phyloP scores from a whole-genome alignment of 2,329 filamentous ascomycete genomes.

The Sporothrix schenckii region DNA sequence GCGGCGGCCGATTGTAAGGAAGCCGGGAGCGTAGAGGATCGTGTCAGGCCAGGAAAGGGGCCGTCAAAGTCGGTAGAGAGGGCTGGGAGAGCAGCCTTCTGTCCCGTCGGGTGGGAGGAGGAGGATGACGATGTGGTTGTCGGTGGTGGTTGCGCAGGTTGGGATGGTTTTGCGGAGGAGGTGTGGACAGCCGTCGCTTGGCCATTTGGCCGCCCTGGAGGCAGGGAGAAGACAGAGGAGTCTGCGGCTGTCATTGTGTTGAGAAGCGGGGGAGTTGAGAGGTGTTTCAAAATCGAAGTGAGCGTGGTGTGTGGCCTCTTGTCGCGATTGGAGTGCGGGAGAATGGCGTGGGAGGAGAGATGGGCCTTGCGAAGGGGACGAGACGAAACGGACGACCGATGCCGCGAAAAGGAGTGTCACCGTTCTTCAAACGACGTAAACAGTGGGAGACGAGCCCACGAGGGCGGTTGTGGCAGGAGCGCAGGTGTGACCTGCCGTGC shows the following conservation, averaged over 20 bases:
- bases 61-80: slow-evolving; percentile 37
- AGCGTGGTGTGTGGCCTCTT: background rate
- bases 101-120: slow-evolving; percentile 1
- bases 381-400: background rate
- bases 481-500: slow-evolving; percentile 28
- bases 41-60: slow-evolving; percentile 43
- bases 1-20: slow-evolving; percentile 36
- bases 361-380: background rate
- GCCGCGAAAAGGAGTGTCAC: background rate
- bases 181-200: background rate
- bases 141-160: background rate
- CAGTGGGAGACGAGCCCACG: slow-evolving; percentile 1
- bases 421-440: background rate
- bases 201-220: slow-evolving; percentile 12
- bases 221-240: background rate
- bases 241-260: slow-evolving; percentile 17
- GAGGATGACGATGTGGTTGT: background rate
- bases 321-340: background rate
- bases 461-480: slow-evolving; percentile 1
- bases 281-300: background rate
- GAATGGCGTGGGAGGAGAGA: background rate
- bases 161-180: slow-evolving; percentile 7
- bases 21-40: slow-evolving; percentile 48
- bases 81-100: slow-evolving; percentile 10
- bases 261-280: background rate